Conservation (phyloP, 176 grass and related monocot species). For the Miscanthus lutarioriparius region DNA sequence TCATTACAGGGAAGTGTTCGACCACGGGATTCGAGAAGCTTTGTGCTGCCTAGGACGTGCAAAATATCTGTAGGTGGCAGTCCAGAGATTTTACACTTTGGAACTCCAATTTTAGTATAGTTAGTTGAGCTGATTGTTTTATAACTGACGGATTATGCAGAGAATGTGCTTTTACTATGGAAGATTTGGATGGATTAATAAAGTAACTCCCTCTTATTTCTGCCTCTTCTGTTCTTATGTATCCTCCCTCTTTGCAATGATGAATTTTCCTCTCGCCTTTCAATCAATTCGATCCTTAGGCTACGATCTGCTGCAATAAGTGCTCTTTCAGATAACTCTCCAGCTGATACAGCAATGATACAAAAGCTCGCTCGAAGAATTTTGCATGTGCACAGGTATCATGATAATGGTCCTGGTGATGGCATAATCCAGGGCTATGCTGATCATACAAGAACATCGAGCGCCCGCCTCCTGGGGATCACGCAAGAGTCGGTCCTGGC, state of each 20-base stretch:
- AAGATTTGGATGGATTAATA: conserved; percentile 89
- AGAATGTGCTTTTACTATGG: conserved; percentile 74
- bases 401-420: too few relatives aligned
- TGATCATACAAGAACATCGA: too few relatives aligned
- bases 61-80: conserved; percentile 83
- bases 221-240: conserved; percentile 15
- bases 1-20: conserved; percentile 99
- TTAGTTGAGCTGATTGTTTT: not conserved
- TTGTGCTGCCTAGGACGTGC: conserved; percentile 89
- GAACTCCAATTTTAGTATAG: conserved; percentile 23
- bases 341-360: too few relatives aligned
- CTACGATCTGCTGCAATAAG: too few relatives aligned
- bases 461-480: too few relatives aligned
- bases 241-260: not conserved
- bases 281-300: too few relatives aligned
- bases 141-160: conserved; percentile 88
- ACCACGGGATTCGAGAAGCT: conserved; percentile 96
- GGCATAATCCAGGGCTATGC: too few relatives aligned
- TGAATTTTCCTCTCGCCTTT: too few relatives aligned
- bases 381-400: too few relatives aligned
- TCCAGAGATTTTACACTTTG: conserved; percentile 29
- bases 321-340: too few relatives aligned
- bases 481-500: too few relatives aligned
- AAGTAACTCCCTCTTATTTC: conserved; percentile 48
- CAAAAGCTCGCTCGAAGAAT: too few relatives aligned